phyloP scores from a whole-genome alignment of 148 eudicot genomes.

The Gaultheria prostrata region DNA sequence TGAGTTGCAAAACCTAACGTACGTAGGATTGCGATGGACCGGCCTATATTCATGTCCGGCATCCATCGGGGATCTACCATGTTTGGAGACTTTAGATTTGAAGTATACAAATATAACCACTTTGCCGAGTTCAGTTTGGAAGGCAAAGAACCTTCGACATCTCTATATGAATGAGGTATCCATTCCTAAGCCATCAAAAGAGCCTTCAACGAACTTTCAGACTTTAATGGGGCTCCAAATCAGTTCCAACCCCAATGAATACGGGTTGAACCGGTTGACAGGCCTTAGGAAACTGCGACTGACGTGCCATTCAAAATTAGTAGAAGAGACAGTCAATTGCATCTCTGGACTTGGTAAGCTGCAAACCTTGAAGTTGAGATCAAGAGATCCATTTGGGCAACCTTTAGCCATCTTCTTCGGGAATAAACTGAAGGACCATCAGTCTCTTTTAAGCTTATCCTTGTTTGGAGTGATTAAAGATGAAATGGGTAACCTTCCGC shows the following conservation, averaged over 20 bases:
- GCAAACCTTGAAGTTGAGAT: constrained; percentile 4
- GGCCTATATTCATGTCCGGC: not conserved
- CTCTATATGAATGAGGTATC: not conserved
- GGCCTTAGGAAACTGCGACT: not conserved
- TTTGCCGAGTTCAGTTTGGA: not conserved
- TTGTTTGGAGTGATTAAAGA: not conserved
- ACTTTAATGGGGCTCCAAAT: not conserved
- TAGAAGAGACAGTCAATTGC: not conserved
- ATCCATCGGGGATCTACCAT: not conserved
- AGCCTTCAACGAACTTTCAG: not conserved
- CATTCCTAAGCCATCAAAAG: not conserved
- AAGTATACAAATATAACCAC: constrained; percentile 7
- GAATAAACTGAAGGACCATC: not conserved
- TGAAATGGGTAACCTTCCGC: not conserved
- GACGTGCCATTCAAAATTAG: not conserved
- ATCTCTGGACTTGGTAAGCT: not conserved
- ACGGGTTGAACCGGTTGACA: not conserved
- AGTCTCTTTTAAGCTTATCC: constrained; percentile 5
- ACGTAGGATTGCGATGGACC: constrained; percentile 31
- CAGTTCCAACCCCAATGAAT: not conserved
- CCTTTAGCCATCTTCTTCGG: constrained; percentile 12
- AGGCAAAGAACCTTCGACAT: not conserved
- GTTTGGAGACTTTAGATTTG: constrained; percentile 6
- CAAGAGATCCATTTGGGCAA: constrained; percentile 4
- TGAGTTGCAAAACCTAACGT: constrained; percentile 38